Evolutionary conservation across 352 stramenopile genomes (phyloP), one percentile per base, ranked within the genome.

Genomic region (Pythium brachiatum): DNA sequence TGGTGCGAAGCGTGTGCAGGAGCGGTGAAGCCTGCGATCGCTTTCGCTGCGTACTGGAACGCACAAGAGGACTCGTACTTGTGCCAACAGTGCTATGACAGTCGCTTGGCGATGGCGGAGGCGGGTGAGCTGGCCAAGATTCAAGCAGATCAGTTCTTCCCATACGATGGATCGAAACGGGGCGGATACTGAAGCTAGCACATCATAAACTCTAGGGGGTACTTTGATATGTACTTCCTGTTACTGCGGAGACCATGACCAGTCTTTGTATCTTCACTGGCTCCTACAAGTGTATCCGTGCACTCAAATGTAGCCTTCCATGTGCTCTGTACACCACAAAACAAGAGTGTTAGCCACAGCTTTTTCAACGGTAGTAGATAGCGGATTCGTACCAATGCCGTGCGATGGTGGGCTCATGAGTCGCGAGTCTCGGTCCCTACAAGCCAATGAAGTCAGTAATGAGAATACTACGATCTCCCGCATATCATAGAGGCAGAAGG

Each of bases 221-320:
- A 52, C 44, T 21, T 52, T 29, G 5, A 31, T 7, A 52, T 52
- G 26, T 52, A 52, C 44, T 31, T 52, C 6, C 21, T n/a, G 36
- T 48, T 48, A 48, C 7, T 48, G 41, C 7, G 8, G 41, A 48
- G n/a, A 48, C 11, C 16, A 23, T 3, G 29, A 34, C 5, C 29
- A 34, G 5, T 34, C 36, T 51, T 51, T 51, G 44, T 51, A 27
- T 51, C 29, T 34, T 34, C 29, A 34, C 29, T 34, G 29, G 5
- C 29, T 34, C 9, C 5, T 34, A 34, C 5, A n/a, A n/a, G n/a
- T n/a, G n/a, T n/a, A n/a, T 44, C 7, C 21, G 41, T 12, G n/a
- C 20, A 16, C 23, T 64, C 74, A 90, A 55, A 90, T 90, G 26
- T 81, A 76, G 7, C 78, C 75, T 63, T 88, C 78, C 78, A 88